These are phyloP conservation scores for Nicotiana rustica DNA, from an alignment of 305 asterid species.

Conservation along the genomic window DNA sequence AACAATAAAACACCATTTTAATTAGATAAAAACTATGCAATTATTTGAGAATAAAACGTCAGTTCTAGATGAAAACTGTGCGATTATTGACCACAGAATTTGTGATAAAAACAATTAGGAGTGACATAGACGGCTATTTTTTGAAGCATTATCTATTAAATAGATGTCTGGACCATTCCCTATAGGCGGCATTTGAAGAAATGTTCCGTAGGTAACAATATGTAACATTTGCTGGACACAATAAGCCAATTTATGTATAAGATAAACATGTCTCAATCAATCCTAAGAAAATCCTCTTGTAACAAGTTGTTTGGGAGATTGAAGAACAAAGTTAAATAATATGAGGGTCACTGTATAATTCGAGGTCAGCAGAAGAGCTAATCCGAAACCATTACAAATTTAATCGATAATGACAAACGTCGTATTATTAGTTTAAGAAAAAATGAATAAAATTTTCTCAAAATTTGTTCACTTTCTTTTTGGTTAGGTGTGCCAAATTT, in stretches of 20 bases:
- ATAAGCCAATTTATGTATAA: background rate
- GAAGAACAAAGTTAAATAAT: background rate
- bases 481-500: slow-evolving; percentile 29
- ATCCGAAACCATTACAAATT: background rate
- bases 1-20: background rate
- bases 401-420: slow-evolving; percentile 9
- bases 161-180: background rate
- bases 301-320: background rate
- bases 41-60: background rate
- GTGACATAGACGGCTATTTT: slow-evolving; percentile 12
- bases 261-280: background rate
- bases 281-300: background rate
- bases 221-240: background rate
- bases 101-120: background rate
- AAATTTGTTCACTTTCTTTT: background rate
- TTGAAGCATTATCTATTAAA: background rate
- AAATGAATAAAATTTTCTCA: background rate
- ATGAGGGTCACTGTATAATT: background rate
- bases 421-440: background rate
- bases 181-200: background rate
- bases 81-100: background rate
- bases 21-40: background rate
- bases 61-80: slow-evolving; percentile 6
- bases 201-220: background rate
- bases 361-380: background rate